Percentiles rank a stretch among this genome's conserved stretches.
Evolutionary conservation across 371 early-diverging fungal genomes (phyloP).

Genomic region (Funneliformis caledonium): DNA sequence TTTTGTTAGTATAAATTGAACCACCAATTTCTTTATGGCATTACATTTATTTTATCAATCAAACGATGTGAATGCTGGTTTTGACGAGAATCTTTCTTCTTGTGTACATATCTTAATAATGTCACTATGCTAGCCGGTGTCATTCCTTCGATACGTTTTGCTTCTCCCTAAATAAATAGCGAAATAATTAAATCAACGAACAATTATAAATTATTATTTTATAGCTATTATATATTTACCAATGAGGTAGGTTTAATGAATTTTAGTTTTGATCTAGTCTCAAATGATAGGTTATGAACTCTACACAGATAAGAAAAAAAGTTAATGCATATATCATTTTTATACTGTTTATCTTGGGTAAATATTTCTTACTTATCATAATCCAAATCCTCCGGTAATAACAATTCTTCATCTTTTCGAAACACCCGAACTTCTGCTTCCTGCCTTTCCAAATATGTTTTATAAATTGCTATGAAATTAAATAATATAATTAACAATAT

Average conservation of each 20-base stretch:
- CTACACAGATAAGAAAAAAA: conserved; percentile 41
- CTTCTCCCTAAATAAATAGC: conserved; percentile 61
- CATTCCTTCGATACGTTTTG: conserved; percentile 85
- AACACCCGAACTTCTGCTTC: conserved; percentile 63
- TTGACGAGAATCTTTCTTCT: conserved; percentile 27
- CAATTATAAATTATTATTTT: not conserved
- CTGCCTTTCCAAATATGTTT: conserved; percentile 73
- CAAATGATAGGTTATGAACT: conserved; percentile 71
- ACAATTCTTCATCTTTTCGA: conserved; percentile 70
- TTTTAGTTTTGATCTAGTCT: conserved; percentile 71
- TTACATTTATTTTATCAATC: no score
- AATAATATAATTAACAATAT: not conserved
- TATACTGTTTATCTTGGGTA: not conserved
- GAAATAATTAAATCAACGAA: not conserved
- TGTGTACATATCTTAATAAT: conserved; percentile 65
- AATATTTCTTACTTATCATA: conserved; percentile 57
- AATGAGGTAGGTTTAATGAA: conserved; percentile 75
- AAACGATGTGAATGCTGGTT: no score
- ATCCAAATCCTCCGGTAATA: conserved; percentile 68
- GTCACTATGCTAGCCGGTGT: conserved; percentile 79
- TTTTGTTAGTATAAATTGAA: no score
- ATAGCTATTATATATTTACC: conserved; percentile 47
- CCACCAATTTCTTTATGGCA: no score
- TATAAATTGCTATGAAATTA: conserved; percentile 61
- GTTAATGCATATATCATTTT: not conserved